phyloP scores from a whole-genome alignment of 257 asterid species.

The Solanum pinnatisectum region DNA sequence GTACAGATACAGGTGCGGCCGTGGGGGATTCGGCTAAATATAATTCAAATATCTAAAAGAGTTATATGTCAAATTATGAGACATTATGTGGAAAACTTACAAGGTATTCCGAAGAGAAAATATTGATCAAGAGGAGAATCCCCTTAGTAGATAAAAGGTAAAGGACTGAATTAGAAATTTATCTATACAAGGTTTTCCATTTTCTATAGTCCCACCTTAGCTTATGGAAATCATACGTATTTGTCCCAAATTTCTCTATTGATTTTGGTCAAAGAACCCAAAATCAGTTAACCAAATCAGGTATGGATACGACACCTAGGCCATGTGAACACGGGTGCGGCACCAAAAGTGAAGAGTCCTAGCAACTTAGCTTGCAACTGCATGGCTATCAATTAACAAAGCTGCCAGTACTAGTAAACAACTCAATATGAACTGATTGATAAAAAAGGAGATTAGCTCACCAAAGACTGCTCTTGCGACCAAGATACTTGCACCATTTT shows the following conservation, averaged over 20 bases:
- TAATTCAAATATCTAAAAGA: background rate
- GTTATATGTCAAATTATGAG: background rate
- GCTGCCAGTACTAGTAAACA: background rate
- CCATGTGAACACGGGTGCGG: background rate
- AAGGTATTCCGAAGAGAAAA: background rate
- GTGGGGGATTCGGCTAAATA: background rate
- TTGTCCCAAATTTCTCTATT: background rate
- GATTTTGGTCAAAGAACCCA: background rate
- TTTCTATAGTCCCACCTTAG: background rate
- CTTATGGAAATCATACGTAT: background rate
- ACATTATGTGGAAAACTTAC: background rate
- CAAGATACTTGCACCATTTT: conserved; percentile 97
- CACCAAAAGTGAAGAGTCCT: background rate
- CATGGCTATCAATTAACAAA: background rate
- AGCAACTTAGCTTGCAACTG: background rate
- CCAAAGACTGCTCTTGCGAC: conserved; percentile 98
- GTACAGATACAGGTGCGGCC: background rate
- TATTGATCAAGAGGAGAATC: background rate
- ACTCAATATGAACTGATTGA: background rate
- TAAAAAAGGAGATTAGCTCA: conserved; percentile 17
- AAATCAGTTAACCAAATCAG: background rate
- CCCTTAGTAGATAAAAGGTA: background rate
- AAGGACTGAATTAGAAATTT: background rate
- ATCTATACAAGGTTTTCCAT: background rate
- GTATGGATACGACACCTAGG: background rate